These are phyloP conservation scores for Chrysoporthe cubensis DNA, from an alignment of 2,329 filamentous ascomycete species.

Conservation along the genomic window DNA sequence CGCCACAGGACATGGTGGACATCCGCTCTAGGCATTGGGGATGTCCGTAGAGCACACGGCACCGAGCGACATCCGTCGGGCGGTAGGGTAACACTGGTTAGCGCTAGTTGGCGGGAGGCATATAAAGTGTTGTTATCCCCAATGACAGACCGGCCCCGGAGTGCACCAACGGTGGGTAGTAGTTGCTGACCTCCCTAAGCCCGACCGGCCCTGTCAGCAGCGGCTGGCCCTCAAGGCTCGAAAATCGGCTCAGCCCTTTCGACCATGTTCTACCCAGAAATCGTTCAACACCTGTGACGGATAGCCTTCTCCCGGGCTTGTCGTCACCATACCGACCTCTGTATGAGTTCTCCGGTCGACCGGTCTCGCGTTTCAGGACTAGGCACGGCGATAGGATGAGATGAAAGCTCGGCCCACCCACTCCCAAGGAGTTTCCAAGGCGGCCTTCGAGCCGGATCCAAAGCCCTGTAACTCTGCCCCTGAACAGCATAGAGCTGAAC, in stretches of 20 bases:
- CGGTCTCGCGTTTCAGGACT: not conserved
- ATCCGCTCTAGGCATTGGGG: conserved; percentile 19
- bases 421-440: no score
- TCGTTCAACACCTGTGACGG: no score
- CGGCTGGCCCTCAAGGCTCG: not conserved
- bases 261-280: no score
- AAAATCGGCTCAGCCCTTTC: no score
- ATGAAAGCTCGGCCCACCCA: not conserved
- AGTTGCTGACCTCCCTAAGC: not conserved
- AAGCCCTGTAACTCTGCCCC: not conserved
- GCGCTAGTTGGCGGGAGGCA: not conserved
- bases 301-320: no score
- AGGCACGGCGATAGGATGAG: not conserved
- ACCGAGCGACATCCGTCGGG: not conserved
- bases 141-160: not conserved
- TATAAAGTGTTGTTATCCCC: no score
- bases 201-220: not conserved
- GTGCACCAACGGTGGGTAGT: not conserved
- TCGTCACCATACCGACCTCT: no score
- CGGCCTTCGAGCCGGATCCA: no score
- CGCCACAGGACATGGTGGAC: not conserved
- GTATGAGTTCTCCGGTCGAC: not conserved
- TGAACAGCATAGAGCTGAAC: not conserved
- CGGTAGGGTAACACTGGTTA: not conserved
- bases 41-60: conserved; percentile 23